phyloP scores from a whole-genome alignment of 2,329 filamentous ascomycete species.

The Apiospora sp. region DNA sequence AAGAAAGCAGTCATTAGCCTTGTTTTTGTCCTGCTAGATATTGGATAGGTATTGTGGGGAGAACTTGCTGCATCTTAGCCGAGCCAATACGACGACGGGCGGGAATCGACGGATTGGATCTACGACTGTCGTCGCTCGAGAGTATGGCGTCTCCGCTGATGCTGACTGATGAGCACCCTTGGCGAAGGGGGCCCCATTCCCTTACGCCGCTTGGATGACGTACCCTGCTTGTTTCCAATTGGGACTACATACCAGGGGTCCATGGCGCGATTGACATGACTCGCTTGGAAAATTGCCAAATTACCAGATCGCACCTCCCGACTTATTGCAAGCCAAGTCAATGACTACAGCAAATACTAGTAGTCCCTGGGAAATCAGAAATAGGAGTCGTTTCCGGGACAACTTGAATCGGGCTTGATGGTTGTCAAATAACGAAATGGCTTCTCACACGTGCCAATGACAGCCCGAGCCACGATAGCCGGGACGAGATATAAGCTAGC shows the following conservation, averaged over 20 bases:
- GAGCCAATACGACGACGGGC: neutral
- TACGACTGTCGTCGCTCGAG: neutral
- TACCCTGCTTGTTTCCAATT: conserved; percentile 5
- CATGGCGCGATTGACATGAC: neutral
- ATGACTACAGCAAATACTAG: neutral
- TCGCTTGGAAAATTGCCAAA: neutral
- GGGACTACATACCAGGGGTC: neutral
- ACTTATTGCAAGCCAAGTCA: neutral
- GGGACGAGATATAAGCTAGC: conserved; percentile 10
- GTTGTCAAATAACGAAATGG: neutral
- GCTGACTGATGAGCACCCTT: conserved; percentile 12
- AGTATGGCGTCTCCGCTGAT: neutral
- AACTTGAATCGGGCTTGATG: neutral
- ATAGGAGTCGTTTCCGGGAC: neutral
- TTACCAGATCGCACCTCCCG: neutral
- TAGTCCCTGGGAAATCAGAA: neutral
- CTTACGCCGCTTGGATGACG: neutral
- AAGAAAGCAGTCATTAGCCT: neutral
- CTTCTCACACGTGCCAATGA: neutral
- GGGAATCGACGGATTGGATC: conserved; percentile 1
- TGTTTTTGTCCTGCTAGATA: neutral
- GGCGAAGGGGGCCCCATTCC: neutral
- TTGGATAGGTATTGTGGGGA: neutral
- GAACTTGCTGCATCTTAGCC: neutral
- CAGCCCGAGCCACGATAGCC: conserved; percentile 8